Evolutionary conservation across 2,329 filamentous ascomycete genomes (phyloP), one percentile per base, ranked within the genome.

Genomic region (Blastomyces gilchristii): DNA sequence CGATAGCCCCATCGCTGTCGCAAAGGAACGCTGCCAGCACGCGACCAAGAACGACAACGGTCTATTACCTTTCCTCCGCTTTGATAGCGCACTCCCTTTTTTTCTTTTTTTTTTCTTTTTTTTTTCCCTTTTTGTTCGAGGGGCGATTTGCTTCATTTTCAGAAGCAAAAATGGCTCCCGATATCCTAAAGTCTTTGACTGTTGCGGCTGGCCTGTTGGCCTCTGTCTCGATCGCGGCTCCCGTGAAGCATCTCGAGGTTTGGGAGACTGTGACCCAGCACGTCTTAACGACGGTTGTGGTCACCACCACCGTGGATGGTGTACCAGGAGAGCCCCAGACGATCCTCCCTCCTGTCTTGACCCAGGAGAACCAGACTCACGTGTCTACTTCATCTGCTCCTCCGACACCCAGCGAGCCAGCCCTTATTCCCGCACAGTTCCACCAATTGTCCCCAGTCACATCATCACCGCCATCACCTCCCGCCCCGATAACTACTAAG

Each of bases 261-360:
- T 61, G 65, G n/a, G 63, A 61, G 18, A 58, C 65, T 49, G 64
- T 67, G 57, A 67, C 66, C 59, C 62, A 68, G 25, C 63, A 63
- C 39, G 63, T 62, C 25, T 65, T 67, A 1, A 70, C 68, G 41
- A 64, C 71, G 3, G 67, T 72, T 7, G 67, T 72, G 34, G 73
- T 73, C 31, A 73, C 76, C 31, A 71, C 73, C 47, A 74, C 74
- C 45, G 73, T 77, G 22, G 77, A 74, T 62, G 85, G 84, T 68
- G 78, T 78, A 28, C 79, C 83, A 31, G 65, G 62, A 60, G 79
- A 83, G 39, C 73, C 78, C 61, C 74, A 76, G 63, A 79, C 80
- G 18, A 77, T 75, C 54, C 68, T 69, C 58, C 74, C 74, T 37
- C 72, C 73, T n/a, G 50, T 37, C 43, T 37, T 62, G 54, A 62